These are phyloP conservation scores for Sparassis latifolia DNA, from an alignment of 1,284 basidiomycete species.

Conservation along the genomic window DNA sequence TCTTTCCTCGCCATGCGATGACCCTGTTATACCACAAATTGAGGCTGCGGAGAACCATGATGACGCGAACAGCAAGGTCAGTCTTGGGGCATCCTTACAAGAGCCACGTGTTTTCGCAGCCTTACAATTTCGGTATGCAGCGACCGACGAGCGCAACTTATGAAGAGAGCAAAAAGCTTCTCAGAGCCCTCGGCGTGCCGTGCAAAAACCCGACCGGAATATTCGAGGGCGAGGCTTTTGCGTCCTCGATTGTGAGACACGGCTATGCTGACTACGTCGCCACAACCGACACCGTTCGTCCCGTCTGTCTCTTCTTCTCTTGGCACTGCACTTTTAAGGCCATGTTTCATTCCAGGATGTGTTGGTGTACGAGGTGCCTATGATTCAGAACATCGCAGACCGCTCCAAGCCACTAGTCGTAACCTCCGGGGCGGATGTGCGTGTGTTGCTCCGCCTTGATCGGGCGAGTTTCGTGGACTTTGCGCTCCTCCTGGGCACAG, in stretches of 20 bases:
- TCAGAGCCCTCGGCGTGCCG: conserved; percentile 72
- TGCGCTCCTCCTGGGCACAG: conserved; percentile 79
- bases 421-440: conserved; percentile 61
- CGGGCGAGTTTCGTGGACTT: conserved; percentile 70
- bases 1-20: conserved; percentile 37
- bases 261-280: conserved; percentile 80
- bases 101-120: conserved; percentile 50
- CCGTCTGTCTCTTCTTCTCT: conserved; percentile 1
- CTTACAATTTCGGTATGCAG: conserved; percentile 54
- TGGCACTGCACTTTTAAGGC: background rate
- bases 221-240: conserved; percentile 80
- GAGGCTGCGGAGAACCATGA: conserved; percentile 21
- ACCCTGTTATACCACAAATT: conserved; percentile 62
- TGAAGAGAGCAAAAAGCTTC: conserved; percentile 53
- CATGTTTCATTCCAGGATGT: conserved; percentile 48
- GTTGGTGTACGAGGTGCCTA: conserved; percentile 69
- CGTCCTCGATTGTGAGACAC: conserved; percentile 62
- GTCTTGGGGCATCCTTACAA: conserved; percentile 33
- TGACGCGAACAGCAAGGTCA: conserved; percentile 5
- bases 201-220: conserved; percentile 61
- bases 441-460: conserved; percentile 49
- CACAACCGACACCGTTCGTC: conserved; percentile 75
- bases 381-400: conserved; percentile 69
- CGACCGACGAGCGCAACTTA: conserved; percentile 58
- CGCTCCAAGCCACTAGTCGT: conserved; percentile 50